Base-by-base conservation (phyloP, 2,329 filamentous ascomycete species). In the Exophiala spinifera region DNA sequence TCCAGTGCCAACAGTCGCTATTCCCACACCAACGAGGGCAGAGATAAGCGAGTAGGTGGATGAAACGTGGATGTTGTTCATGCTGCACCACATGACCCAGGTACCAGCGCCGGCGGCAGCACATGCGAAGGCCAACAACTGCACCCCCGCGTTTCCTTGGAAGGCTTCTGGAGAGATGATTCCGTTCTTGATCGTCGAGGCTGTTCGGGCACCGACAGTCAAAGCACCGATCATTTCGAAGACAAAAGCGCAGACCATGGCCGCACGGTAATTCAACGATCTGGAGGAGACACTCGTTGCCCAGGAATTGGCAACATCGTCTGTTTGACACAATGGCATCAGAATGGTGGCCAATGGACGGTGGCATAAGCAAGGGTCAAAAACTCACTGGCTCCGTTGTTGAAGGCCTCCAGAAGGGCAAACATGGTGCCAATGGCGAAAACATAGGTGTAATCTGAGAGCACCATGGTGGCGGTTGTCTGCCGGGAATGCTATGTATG, bases 251-350 rank as follows among this genome's bases (percentile, higher is more conserved):
- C 87, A 73, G 31, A 85, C 63, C 83, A 86, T 86, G 60, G 84
- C 86, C 72, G 86, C 83, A 63, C 81, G 72, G 73, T 89, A 87
- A 1, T 88, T 76, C n/a, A 88, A 91, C 17, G 88, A 39, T 10
- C 36, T 10, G 13, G n/a, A 39, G 36, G 36, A 91, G 55, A 91
- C 87, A 65, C 82, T 86, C 64, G 88, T 91, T 6, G 88, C 88
- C 85, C 87, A 91, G 47, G 88, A 76, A 73, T 92, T 92, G 67
- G 88, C 88, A 53, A 92, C 88, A 86, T 91, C 88, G 72, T 91
- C 84, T 86, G 28, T 8, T 17, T 4, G 40, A 28, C 15, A 31
- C 28, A 31, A 31, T 31, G 8, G 28, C 7, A 31, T 31, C 7
- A 31, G 28, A 11, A 10, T 31, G 28, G 28, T 31, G 28, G 10